Evolutionary conservation across 371 early-diverging fungal species (phyloP).

Genomic region (Mortierella sp.): DNA sequence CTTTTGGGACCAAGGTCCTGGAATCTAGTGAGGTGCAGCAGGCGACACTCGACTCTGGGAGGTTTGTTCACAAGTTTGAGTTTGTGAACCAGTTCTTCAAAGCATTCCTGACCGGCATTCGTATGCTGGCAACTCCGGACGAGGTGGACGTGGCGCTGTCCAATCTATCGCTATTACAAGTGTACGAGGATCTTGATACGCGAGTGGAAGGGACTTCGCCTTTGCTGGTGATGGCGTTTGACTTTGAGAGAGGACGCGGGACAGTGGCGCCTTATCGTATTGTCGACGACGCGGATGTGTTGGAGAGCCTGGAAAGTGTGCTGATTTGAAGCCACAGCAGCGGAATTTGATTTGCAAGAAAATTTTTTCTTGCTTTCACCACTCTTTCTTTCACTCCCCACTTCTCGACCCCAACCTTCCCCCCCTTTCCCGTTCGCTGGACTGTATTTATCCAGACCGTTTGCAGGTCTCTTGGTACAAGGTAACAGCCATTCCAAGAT

Average conservation of each 20-base stretch:
- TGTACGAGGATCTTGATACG: conserved; percentile 63
- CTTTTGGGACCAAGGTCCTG: conserved; percentile 70
- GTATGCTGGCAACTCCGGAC: conserved; percentile 59
- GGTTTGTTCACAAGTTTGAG: conserved; percentile 64
- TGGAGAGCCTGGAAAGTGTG: conserved; percentile 29
- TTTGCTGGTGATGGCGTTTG: conserved; percentile 61
- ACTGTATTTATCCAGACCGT: no score
- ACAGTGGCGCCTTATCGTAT: conserved; percentile 22
- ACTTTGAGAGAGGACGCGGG: conserved; percentile 65
- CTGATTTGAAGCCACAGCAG: neutral
- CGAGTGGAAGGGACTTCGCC: conserved; percentile 24
- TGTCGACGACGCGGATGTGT: conserved; percentile 18
- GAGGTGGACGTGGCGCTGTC: conserved; percentile 65
- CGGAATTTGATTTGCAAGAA: neutral
- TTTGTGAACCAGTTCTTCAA: conserved; percentile 71
- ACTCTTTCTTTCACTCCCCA: no score
- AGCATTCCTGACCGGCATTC: conserved; percentile 64
- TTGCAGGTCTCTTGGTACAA: no score
- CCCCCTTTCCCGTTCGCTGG: no score
- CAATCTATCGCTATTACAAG: conserved; percentile 65
- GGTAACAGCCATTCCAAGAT: no score
- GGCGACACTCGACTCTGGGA: conserved; percentile 57
- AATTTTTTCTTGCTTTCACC: neutral
- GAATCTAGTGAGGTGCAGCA: conserved; percentile 69
- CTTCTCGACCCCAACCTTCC: no score